phyloP scores from a whole-genome alignment of 1,139 yeast genomes.

The Suhomyces chickasaworum region DNA sequence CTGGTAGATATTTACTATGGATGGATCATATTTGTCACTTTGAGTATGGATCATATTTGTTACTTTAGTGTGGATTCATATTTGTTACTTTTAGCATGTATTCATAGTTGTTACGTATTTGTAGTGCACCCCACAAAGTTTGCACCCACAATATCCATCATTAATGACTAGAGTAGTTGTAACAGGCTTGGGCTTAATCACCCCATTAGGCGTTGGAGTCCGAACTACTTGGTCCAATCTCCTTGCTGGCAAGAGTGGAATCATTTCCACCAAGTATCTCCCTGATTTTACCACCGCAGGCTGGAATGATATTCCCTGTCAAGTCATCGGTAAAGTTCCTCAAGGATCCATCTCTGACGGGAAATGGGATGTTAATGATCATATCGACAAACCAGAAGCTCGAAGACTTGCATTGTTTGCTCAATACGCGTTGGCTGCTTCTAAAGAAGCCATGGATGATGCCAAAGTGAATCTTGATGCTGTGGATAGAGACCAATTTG shows the following conservation, averaged over 20 bases:
- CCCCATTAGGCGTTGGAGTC: conserved; percentile 82
- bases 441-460: conserved; percentile 74
- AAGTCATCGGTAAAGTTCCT: conserved; percentile 77
- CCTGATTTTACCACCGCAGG: conserved; percentile 46
- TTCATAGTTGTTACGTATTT: background rate
- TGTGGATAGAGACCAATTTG: conserved; percentile 28
- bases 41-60: too few relatives aligned
- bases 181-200: conserved; percentile 84
- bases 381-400: conserved; percentile 45
- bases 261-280: conserved; percentile 53
- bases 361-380: conserved; percentile 52
- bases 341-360: conserved; percentile 51
- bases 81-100: too few relatives aligned
- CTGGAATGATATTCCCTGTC: conserved; percentile 66
- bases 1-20: too few relatives aligned
- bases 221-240: conserved; percentile 54
- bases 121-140: conserved; percentile 2
- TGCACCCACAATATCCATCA: conserved; percentile 3
- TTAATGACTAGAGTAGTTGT: conserved; percentile 66
- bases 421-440: conserved; percentile 78
- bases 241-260: conserved; percentile 54
- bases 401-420: conserved; percentile 72
- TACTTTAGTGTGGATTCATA: too few relatives aligned
- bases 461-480: conserved; percentile 38
- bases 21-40: too few relatives aligned